Base-by-base conservation (phyloP, 495 filamentous ascomycete genomes). In the Penicillium argentinense region DNA sequence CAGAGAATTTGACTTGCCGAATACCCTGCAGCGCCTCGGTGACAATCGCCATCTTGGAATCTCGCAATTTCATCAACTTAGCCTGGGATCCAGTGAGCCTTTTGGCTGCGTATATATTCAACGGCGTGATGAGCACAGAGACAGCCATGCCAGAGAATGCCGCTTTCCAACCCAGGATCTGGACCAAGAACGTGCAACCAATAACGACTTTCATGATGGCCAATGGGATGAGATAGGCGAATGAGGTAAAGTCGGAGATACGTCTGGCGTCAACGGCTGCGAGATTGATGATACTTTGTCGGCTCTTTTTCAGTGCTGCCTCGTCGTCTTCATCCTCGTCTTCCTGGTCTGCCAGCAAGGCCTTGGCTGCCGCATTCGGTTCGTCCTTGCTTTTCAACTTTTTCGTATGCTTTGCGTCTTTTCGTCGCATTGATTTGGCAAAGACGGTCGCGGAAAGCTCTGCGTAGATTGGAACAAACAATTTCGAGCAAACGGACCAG, bases 1-100 rank as follows among this genome's bases (percentile, higher is more conserved):
- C 89, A 1, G 87, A 87, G 53, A 95, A 91, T 54, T 95, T 95
- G 61, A 95, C 88, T 59, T 95, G 89, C 5, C 89, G 78, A 43
- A 95, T 92, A 38, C 85, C 89, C 51, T 88, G 83, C 0, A 95
- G 67, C 1, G 86, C 88, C 61, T 95, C 89, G 0, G 86, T 88
- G 9, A 95, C 76, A 1, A 91, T 75, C 0, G 77, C 82, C 74
- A 91, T 80, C 57, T 92, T 92, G 33, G 80, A 71, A 62, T 95
- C 89, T 44, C 88, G 75, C 9, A 83, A 69, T 57, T 87, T 88
- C 89, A 95, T 95, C 33, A 95, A 65, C 11, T 73, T 70, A 45
- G 85, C 83, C 54, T 91, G 86, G 9, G 85, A 74, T 6, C 70
- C 68, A 0, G 83, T 67, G 52, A 88, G 92, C 23, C 69, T 69